phyloP scores from a whole-genome alignment of 2,329 filamentous ascomycete genomes.

The Fusarium robinianum region DNA sequence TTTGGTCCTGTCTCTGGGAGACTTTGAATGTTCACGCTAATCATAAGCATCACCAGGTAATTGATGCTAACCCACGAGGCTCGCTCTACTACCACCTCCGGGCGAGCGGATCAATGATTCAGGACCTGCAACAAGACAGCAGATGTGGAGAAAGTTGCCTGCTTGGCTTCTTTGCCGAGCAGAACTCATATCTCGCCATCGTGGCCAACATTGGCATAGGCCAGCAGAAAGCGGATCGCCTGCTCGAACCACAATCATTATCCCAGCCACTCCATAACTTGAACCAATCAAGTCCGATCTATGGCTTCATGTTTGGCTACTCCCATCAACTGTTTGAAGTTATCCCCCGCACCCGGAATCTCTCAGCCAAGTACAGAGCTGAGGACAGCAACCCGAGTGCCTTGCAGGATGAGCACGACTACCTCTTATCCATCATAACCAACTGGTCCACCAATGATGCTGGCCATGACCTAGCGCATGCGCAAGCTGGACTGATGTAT shows the following conservation, averaged over 20 bases:
- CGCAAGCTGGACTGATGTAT: background rate
- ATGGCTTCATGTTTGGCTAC: slow-evolving; percentile 3
- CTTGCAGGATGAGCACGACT: background rate
- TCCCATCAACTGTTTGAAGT: slow-evolving; percentile 2
- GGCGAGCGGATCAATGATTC: slow-evolving; percentile 1
- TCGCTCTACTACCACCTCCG: slow-evolving; percentile 6
- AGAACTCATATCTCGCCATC: slow-evolving; percentile 7
- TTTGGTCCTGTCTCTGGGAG: background rate
- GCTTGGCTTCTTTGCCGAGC: slow-evolving; percentile 5
- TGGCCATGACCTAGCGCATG: background rate
- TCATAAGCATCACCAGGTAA: background rate
- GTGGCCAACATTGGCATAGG: slow-evolving; percentile 7
- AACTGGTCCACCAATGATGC: background rate
- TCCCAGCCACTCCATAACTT: background rate
- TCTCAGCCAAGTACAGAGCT: background rate
- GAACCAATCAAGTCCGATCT: background rate
- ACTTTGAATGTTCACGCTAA: background rate
- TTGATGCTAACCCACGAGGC: slow-evolving; percentile 7
- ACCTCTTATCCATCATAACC: background rate
- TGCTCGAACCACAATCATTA: background rate
- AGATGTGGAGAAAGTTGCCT: background rate
- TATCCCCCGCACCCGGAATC: slow-evolving; percentile 1
- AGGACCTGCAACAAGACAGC: background rate
- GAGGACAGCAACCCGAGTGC: background rate
- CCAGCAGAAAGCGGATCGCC: background rate